A percentile compares a stretch with the other conserved stretches of the same genome.
phyloP scores from a whole-genome alignment of 371 early-diverging fungal species.

The Coemansia sp. region DNA sequence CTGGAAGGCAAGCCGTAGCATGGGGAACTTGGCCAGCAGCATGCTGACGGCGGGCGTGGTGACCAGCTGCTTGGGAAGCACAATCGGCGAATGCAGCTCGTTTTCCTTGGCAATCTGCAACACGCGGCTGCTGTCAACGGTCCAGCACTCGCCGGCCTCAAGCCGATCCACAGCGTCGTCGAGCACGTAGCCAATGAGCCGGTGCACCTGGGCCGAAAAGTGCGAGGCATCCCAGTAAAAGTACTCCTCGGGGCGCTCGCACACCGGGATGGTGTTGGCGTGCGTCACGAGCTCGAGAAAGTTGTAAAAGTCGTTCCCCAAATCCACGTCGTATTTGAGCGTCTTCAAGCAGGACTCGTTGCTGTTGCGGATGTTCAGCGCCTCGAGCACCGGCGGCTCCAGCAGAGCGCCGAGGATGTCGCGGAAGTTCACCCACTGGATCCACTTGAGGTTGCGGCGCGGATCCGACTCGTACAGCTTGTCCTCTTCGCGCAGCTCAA shows the following conservation, averaged over 20 bases:
- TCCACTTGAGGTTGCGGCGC: conserved; percentile 30
- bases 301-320: conserved; percentile 51
- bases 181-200: conserved; percentile 38
- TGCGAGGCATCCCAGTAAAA: conserved; percentile 51
- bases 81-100: conserved; percentile 37
- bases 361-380: conserved; percentile 41
- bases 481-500: conserved; percentile 42
- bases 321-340: conserved; percentile 41
- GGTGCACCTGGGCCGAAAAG: conserved; percentile 45
- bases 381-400: conserved; percentile 29
- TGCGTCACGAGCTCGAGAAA: conserved; percentile 48
- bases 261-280: conserved; percentile 46
- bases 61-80: conserved; percentile 40
- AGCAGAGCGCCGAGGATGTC: conserved; percentile 36
- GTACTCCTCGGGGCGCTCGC: conserved; percentile 46
- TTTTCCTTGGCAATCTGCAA: conserved; percentile 36
- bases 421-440: conserved; percentile 43
- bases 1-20: conserved; percentile 38
- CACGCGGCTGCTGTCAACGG: conserved; percentile 18
- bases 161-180: conserved; percentile 37
- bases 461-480: conserved; percentile 32
- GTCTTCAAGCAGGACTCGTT: conserved; percentile 37
- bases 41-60: conserved; percentile 38
- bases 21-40: conserved; percentile 41
- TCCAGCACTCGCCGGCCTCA: conserved; percentile 40